Evolutionary conservation across 352 stramenopile genomes (phyloP).

Genomic region (Phytophthora pistaciae): DNA sequence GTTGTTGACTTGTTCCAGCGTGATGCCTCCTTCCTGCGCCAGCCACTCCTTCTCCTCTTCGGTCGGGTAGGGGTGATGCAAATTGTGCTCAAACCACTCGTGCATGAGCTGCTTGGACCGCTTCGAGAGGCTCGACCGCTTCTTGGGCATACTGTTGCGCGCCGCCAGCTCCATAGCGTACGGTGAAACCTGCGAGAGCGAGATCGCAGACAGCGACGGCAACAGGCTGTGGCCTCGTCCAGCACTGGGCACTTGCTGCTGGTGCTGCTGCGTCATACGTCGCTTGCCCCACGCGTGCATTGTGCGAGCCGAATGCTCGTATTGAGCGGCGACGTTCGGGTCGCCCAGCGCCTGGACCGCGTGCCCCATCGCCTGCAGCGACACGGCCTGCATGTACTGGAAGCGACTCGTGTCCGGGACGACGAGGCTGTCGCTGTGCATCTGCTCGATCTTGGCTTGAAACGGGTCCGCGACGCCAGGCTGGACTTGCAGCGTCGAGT

Average conservation of each 20-base stretch:
- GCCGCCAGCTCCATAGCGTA: constrained; percentile 49
- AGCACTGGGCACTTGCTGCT: background rate
- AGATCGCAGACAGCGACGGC: constrained; percentile 24
- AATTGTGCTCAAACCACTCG: constrained; percentile 85
- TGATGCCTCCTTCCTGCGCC: constrained; percentile 72
- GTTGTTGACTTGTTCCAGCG: constrained; percentile 90
- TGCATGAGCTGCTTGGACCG: constrained; percentile 77
- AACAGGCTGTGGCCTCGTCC: constrained; percentile 4
- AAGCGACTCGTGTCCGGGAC: constrained; percentile 14
- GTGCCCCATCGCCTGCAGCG: constrained; percentile 38
- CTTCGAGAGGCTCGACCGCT: constrained; percentile 81
- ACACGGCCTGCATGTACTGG: constrained; percentile 31
- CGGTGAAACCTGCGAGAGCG: constrained; percentile 34
- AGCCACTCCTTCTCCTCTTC: constrained; percentile 87
- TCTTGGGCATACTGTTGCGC: constrained; percentile 58
- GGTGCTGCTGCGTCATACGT: constrained; percentile 31
- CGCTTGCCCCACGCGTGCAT: constrained; percentile 49
- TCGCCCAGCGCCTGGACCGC: constrained; percentile 32
- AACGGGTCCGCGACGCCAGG: constrained; percentile 31
- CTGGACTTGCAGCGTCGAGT: constrained; percentile 7
- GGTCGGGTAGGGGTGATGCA: constrained; percentile 87
- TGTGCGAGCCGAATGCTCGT: constrained; percentile 33
- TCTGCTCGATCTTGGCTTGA: constrained; percentile 30
- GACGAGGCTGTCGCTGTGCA: constrained; percentile 30
- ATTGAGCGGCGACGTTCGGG: constrained; percentile 30